These are phyloP conservation scores for Talinum fruticosum DNA, from an alignment of 148 eudicot genomes.

Conservation along the genomic window DNA sequence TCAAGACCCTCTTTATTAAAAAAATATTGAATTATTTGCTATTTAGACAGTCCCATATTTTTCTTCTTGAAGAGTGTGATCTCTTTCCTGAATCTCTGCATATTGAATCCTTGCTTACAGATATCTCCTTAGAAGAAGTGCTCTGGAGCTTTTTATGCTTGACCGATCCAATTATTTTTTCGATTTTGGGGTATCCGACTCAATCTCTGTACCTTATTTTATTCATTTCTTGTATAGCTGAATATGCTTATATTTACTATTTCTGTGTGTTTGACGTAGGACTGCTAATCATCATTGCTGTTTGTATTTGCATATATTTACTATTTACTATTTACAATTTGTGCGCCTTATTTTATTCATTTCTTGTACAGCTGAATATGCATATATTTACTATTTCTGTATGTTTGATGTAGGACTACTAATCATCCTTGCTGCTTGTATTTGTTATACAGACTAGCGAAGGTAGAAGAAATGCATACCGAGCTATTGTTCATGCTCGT, in stretches of 20 bases:
- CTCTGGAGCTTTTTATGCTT: conserved; percentile 93
- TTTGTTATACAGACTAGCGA: conserved; percentile 57
- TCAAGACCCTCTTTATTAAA: background rate
- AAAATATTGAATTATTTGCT: background rate
- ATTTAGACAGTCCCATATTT: background rate
- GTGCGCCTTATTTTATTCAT: background rate
- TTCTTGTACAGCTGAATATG: background rate
- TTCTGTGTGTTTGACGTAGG: background rate
- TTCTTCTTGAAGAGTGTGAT: background rate
- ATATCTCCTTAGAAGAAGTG: conserved; percentile 96
- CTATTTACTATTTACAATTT: too few species aligned
- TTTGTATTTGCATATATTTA: too few species aligned
- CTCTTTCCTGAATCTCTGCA: conserved; percentile 7
- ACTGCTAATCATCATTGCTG: conserved; percentile 12
- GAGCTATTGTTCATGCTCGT: conserved; percentile 87
- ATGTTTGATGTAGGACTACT: background rate
- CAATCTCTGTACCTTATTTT: background rate
- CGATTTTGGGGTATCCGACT: conserved; percentile 84
- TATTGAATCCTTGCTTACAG: conserved; percentile 41
- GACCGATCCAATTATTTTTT: conserved; percentile 94
- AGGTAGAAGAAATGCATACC: conserved; percentile 80
- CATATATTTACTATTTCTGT: background rate
- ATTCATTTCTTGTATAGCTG: background rate
- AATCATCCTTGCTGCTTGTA: conserved; percentile 10
- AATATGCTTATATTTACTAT: background rate